These are phyloP conservation scores for Elaeis guineensis DNA, from an alignment of 176 grass and related monocot genomes.

Conservation along the genomic window DNA sequence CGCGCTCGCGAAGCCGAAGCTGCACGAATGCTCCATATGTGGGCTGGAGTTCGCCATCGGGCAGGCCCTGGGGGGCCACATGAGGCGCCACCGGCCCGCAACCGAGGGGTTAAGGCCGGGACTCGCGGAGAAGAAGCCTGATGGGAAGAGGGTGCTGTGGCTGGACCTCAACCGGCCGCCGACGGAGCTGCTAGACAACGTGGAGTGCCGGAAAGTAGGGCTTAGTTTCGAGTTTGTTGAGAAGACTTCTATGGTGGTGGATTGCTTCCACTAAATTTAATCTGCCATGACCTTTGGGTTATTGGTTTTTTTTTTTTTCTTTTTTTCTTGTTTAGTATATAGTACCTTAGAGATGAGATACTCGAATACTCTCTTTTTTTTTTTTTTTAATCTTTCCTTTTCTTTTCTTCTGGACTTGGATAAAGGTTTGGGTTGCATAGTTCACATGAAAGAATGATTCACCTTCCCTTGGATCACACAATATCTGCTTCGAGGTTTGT, in stretches of 20 bases:
- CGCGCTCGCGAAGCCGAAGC: conserved; percentile 47
- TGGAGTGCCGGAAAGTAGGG: neutral
- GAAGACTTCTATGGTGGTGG: neutral
- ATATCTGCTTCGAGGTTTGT: too few relatives aligned
- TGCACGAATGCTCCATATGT: conserved; percentile 89
- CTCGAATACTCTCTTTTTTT: too few relatives aligned
- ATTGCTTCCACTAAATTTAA: neutral
- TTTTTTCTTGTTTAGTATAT: too few relatives aligned
- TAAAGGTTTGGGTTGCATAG: too few relatives aligned
- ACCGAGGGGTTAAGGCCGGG: neutral
- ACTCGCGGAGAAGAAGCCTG: neutral
- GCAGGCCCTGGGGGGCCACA: conserved; percentile 93
- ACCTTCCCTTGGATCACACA: too few relatives aligned
- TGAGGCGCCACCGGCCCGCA: conserved; percentile 66
- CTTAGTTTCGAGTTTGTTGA: conserved; percentile 7
- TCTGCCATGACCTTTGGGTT: neutral
- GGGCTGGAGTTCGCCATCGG: conserved; percentile 92
- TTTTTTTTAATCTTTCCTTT: too few relatives aligned
- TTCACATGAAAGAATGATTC: too few relatives aligned
- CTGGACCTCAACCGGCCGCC: conserved; percentile 16
- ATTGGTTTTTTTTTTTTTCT: too few relatives aligned
- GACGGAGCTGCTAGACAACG: neutral
- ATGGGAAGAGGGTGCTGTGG: neutral
- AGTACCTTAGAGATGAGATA: too few relatives aligned
- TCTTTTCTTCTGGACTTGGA: too few relatives aligned